Percentiles rank a stretch among this genome's conserved stretches.
phyloP scores from a whole-genome alignment of 1,284 basidiomycete species.

The Laetiporus sulphureus region DNA sequence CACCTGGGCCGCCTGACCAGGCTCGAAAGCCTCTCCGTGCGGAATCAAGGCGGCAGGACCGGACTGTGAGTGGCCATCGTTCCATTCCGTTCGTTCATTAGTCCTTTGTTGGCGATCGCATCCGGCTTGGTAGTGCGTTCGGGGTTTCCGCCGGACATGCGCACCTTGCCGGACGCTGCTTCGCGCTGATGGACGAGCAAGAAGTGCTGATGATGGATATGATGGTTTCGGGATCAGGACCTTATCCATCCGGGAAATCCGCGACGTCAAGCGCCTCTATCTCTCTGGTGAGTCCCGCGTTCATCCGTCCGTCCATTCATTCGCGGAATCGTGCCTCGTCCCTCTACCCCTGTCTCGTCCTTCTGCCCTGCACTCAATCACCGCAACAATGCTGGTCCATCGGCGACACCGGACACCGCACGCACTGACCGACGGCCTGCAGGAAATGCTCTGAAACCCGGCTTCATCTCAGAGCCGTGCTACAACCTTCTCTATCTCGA shows the following conservation, averaged over 20 bases:
- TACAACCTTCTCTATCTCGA: conserved; percentile 93
- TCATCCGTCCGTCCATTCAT: background rate
- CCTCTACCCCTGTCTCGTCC: background rate
- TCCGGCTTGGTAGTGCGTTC: background rate
- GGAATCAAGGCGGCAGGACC: conserved; percentile 73
- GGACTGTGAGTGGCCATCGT: conserved; percentile 52
- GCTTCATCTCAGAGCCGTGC: conserved; percentile 56
- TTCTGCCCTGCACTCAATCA: background rate
- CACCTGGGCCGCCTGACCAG: conserved; percentile 53
- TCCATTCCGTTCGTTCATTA: background rate
- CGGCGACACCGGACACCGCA: no score
- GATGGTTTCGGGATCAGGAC: conserved; percentile 13
- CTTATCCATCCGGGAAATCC: conserved; percentile 65
- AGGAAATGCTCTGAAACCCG: conserved; percentile 40
- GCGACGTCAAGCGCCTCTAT: conserved; percentile 90
- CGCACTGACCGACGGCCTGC: conserved; percentile 9
- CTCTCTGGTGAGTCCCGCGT: conserved; percentile 67
- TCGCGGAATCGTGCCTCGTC: no score
- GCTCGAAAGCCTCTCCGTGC: conserved; percentile 87
- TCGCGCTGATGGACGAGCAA: background rate
- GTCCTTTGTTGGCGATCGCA: background rate
- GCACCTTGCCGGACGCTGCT: background rate
- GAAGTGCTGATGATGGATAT: background rate
- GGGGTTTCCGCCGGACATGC: no score
- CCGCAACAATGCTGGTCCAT: conserved; percentile 1